Conservation (phyloP, 2,329 filamentous ascomycete species). For the Arthrocladium fulminans region DNA sequence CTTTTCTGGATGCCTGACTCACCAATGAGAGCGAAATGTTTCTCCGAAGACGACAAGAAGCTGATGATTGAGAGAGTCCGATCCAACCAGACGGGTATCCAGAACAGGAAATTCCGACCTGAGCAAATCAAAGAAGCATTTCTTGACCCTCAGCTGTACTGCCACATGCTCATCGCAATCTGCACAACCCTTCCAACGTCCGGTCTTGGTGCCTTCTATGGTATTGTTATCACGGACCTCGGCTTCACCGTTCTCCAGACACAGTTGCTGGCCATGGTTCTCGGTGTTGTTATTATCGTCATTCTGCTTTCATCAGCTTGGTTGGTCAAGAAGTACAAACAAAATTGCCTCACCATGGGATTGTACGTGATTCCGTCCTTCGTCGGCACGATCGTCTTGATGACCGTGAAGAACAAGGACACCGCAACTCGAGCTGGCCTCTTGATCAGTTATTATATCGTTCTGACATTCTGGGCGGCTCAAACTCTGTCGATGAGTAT, state of each 20-base stretch:
- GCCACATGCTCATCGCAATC: conserved; percentile 57
- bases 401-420: conserved; percentile 55
- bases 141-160: conserved; percentile 57
- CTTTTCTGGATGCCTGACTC: conserved; percentile 57
- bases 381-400: conserved; percentile 61
- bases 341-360: conserved; percentile 60
- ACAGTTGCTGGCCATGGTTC: conserved; percentile 65
- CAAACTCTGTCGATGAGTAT: conserved; percentile 59
- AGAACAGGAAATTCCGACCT: conserved; percentile 46
- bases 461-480: conserved; percentile 68
- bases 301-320: conserved; percentile 58
- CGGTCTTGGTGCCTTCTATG: conserved; percentile 57
- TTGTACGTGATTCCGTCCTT: conserved; percentile 61
- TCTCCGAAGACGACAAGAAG: conserved; percentile 55
- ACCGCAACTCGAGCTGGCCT: conserved; percentile 55
- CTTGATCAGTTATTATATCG: conserved; percentile 66
- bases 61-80: conserved; percentile 54
- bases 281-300: conserved; percentile 64
- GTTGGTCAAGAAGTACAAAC: conserved; percentile 58
- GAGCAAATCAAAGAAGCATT: conserved; percentile 52
- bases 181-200: conserved; percentile 66
- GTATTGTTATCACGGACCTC: conserved; percentile 60
- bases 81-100: conserved; percentile 53
- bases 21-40: conserved; percentile 64
- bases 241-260: conserved; percentile 58